Evolutionary conservation across 441 rosid genomes (phyloP).

Genomic region (Viola pubescens): DNA sequence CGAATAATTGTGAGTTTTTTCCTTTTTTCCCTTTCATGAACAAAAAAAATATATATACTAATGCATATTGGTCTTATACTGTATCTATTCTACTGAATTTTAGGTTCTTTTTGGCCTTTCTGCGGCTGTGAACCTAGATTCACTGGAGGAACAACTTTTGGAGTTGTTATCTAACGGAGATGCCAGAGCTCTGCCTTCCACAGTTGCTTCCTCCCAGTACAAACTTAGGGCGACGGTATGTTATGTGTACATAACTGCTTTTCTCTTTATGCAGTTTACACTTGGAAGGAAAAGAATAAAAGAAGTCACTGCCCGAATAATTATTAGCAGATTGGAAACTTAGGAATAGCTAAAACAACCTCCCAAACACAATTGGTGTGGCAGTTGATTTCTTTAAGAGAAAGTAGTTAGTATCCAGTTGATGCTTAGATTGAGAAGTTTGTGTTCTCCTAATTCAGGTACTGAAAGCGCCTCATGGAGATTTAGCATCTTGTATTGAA

Average conservation of each 20-base stretch:
- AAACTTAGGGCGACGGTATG: conserved; percentile 65
- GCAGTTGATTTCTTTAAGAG: no score
- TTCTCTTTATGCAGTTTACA: neutral
- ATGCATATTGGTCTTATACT: neutral
- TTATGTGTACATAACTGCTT: neutral
- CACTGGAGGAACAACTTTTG: conserved; percentile 44
- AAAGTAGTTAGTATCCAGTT: no score
- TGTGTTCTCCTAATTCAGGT: conserved; percentile 30
- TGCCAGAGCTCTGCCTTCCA: conserved; percentile 24
- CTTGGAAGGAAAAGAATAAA: no score
- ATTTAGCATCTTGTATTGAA: conserved; percentile 73
- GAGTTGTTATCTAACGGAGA: conserved; percentile 33
- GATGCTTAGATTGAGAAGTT: no score
- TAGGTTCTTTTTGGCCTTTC: conserved; percentile 65
- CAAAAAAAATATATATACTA: neutral
- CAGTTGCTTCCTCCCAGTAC: conserved; percentile 62
- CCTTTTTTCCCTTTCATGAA: neutral
- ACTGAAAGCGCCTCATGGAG: conserved; percentile 80
- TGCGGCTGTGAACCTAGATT: conserved; percentile 35
- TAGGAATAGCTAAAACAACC: no score
- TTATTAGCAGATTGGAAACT: no score
- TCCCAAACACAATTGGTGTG: no score
- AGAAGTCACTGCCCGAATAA: no score
- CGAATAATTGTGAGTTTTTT: conserved; percentile 64
- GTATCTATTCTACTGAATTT: neutral